phyloP scores from a whole-genome alignment of 164 flowering plant species.

The Pachysandra terminalis region DNA sequence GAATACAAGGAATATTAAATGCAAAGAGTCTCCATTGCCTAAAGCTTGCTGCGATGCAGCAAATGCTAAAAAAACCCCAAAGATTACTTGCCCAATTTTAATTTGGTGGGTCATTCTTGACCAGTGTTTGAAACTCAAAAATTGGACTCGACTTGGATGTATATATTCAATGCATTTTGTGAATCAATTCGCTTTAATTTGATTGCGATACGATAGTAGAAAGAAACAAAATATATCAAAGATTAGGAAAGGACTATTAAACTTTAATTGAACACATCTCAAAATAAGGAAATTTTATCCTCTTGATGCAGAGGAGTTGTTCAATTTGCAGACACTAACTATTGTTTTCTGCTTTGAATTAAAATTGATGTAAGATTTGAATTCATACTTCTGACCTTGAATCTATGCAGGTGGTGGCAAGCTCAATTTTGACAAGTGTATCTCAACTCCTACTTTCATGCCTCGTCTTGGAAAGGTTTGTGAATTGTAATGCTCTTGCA shows the following conservation, averaged over 20 bases:
- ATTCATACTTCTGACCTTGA: conserved; percentile 5
- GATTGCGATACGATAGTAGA: too few relatives aligned
- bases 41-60: background rate
- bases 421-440: conserved; percentile 79
- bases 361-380: conserved; percentile 1
- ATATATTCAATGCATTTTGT: too few relatives aligned
- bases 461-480: conserved; percentile 66
- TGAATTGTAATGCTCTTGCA: background rate
- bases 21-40: background rate
- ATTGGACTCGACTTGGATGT: too few relatives aligned
- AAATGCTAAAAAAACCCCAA: too few relatives aligned
- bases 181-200: too few relatives aligned
- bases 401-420: conserved; percentile 58
- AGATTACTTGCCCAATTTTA: background rate
- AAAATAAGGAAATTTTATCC: background rate
- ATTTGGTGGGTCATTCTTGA: background rate
- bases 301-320: background rate
- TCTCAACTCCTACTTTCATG: conserved; percentile 69
- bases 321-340: background rate
- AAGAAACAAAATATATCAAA: too few relatives aligned
- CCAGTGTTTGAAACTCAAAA: too few relatives aligned
- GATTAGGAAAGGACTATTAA: too few relatives aligned
- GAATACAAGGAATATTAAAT: background rate
- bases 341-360: background rate
- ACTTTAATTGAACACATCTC: too few relatives aligned